These are phyloP conservation scores for Calocybe gambosa DNA, from an alignment of 1,284 basidiomycete species.

Conservation along the genomic window DNA sequence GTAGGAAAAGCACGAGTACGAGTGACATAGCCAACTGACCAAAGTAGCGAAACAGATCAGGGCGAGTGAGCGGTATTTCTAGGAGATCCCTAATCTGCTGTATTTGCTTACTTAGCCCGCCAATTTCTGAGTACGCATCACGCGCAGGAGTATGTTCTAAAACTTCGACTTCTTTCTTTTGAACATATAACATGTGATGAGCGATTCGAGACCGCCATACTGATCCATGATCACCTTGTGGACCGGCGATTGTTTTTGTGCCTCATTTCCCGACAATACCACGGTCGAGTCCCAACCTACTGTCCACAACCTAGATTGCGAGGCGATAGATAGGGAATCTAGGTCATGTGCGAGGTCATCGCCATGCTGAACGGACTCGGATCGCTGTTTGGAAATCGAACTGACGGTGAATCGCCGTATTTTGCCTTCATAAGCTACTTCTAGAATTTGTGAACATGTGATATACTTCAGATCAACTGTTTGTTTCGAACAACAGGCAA, in stretches of 20 bases:
- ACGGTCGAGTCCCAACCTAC: constrained; percentile 61
- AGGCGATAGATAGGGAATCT: constrained; percentile 35
- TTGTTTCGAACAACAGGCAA: constrained; percentile 9
- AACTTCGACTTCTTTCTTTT: constrained; percentile 39
- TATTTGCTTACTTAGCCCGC: constrained; percentile 88
- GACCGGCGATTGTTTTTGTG: constrained; percentile 12
- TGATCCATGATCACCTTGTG: constrained; percentile 26
- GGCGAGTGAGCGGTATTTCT: constrained; percentile 87
- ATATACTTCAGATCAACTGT: constrained; percentile 74
- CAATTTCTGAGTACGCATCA: constrained; percentile 70
- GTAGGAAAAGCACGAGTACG: constrained; percentile 13
- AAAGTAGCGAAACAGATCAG: constrained; percentile 86
- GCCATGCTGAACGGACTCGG: constrained; percentile 17
- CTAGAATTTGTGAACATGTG: constrained; percentile 52
- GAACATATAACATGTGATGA: constrained; percentile 17
- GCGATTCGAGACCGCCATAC: neutral
- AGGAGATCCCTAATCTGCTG: constrained; percentile 88
- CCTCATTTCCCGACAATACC: constrained; percentile 31
- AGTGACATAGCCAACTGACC: constrained; percentile 38
- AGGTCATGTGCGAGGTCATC: constrained; percentile 36
- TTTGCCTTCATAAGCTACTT: constrained; percentile 59
- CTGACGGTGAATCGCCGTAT: constrained; percentile 48
- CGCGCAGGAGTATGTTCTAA: constrained; percentile 34
- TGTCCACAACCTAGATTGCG: constrained; percentile 41
- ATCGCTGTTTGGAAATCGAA: constrained; percentile 34